phyloP scores from a whole-genome alignment of 2,329 filamentous ascomycete species.

The Pleurostoma richardsiae region DNA sequence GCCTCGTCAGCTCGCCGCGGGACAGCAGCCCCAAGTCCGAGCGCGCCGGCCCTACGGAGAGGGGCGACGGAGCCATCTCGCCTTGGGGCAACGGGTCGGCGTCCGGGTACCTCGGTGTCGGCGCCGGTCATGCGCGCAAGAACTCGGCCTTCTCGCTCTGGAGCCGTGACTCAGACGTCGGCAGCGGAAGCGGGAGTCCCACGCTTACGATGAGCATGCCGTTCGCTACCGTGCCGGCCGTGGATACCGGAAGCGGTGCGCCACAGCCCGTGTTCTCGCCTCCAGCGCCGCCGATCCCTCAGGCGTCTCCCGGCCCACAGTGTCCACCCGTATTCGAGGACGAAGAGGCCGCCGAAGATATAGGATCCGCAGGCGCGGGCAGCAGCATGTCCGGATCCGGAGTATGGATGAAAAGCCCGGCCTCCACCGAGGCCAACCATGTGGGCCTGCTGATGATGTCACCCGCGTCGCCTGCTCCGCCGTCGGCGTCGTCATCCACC shows the following conservation, averaged over 20 bases:
- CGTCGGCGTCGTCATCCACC: neutral
- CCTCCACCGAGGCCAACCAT: neutral
- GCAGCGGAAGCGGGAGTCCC: conserved; percentile 43
- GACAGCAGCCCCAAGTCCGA: conserved; percentile 47
- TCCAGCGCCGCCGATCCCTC: conserved; percentile 13
- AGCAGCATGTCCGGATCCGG: conserved; percentile 16
- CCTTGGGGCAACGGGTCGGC: conserved; percentile 25
- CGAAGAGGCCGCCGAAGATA: conserved; percentile 19
- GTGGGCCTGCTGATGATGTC: neutral
- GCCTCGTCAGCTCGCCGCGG: conserved; percentile 54
- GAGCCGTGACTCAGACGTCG: conserved; percentile 38
- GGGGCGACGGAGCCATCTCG: conserved; percentile 39
- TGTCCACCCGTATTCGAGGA: conserved; percentile 36
- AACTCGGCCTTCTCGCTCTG: conserved; percentile 43
- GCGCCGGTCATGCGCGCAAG: conserved; percentile 33
- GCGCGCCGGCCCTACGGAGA: conserved; percentile 26
- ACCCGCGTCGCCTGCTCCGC: neutral
- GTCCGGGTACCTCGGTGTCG: conserved; percentile 10
- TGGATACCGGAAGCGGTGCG: conserved; percentile 6
- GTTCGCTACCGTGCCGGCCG: conserved; percentile 17
- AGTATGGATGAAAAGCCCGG: conserved; percentile 16
- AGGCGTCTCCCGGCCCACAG: conserved; percentile 15
- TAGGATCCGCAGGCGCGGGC: conserved; percentile 7
- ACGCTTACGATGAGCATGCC: conserved; percentile 39
- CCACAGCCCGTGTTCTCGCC: conserved; percentile 16